These are phyloP conservation scores for Aspergillus sojae DNA, from an alignment of 2,329 filamentous ascomycete genomes.

Conservation along the genomic window DNA sequence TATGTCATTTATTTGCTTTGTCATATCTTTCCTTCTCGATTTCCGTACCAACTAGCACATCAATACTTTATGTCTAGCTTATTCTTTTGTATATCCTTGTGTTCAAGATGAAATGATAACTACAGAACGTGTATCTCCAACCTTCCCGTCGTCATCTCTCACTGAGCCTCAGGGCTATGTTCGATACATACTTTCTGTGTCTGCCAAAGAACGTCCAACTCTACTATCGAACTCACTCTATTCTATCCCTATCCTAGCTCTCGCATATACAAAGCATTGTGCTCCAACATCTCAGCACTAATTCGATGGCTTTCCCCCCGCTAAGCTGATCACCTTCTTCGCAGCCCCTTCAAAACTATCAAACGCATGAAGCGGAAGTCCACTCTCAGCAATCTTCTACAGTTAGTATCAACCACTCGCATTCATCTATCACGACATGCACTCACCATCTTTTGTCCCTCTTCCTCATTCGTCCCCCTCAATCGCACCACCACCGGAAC, in stretches of 20 bases:
- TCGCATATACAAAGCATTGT: not conserved
- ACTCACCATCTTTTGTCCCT: conserved; percentile 66
- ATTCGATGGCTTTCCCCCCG: conserved; percentile 22
- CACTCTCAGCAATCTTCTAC: conserved; percentile 63
- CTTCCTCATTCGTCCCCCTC: conserved; percentile 72
- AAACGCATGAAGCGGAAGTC: conserved; percentile 69
- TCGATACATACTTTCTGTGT: not conserved
- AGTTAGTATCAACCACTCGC: conserved; percentile 14
- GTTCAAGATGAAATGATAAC: not conserved
- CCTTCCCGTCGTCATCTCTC: not conserved
- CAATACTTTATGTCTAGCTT: not conserved
- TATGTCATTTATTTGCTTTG: not conserved
- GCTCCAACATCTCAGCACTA: not conserved
- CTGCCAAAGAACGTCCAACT: not conserved
- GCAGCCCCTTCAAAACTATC: conserved; percentile 76
- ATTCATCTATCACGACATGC: not conserved
- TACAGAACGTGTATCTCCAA: no score
- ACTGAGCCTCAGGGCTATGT: not conserved
- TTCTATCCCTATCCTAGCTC: not conserved
- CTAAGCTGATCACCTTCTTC: conserved; percentile 64
- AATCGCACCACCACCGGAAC: conserved; percentile 77
- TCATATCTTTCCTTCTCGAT: not conserved
- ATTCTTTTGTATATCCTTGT: not conserved
- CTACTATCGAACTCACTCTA: not conserved
- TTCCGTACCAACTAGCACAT: not conserved